Percentiles rank a stretch among this genome's conserved stretches.
Evolutionary conservation across 75 land plant genomes (phyloP).

Genomic region (Isoetes taiwanensis): DNA sequence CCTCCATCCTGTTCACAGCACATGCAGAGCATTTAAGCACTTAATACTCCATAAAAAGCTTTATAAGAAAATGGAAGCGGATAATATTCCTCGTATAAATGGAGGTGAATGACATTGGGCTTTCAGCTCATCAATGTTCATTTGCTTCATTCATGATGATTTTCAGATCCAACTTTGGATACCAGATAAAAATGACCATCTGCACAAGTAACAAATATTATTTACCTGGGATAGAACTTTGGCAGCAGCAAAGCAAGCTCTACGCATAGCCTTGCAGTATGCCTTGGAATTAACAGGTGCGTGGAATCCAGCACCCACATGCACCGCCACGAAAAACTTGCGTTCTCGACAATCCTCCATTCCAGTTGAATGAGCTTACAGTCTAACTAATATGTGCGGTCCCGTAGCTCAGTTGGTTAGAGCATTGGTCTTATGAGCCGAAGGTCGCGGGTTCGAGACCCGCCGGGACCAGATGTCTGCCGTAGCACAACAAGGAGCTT

Average conservation of each 20-base stretch:
- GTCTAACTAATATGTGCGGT: no score
- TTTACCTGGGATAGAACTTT: conserved; percentile 51
- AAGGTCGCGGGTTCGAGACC: conserved; percentile 24
- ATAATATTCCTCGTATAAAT: no score
- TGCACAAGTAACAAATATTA: background rate
- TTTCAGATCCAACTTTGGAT: no score
- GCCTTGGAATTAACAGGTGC: conserved; percentile 54
- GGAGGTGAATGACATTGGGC: no score
- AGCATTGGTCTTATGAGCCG: conserved; percentile 94
- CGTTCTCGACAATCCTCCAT: background rate
- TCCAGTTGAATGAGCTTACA: no score
- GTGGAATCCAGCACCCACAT: conserved; percentile 94
- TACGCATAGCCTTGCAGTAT: conserved; percentile 57
- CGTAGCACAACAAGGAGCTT: no score
- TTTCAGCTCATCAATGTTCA: no score
- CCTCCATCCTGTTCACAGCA: conserved; percentile 33
- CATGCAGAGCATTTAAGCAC: background rate
- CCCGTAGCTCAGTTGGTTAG: conserved; percentile 99
- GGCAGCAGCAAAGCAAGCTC: conserved; percentile 89
- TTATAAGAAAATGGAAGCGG: no score
- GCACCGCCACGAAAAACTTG: conserved; percentile 81
- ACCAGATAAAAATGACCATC: no score
- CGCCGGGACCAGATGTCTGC: no score
- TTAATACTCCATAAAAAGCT: background rate
- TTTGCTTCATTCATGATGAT: no score